phyloP scores from a whole-genome alignment of 352 stramenopile species.

The Phytophthora sojae region DNA sequence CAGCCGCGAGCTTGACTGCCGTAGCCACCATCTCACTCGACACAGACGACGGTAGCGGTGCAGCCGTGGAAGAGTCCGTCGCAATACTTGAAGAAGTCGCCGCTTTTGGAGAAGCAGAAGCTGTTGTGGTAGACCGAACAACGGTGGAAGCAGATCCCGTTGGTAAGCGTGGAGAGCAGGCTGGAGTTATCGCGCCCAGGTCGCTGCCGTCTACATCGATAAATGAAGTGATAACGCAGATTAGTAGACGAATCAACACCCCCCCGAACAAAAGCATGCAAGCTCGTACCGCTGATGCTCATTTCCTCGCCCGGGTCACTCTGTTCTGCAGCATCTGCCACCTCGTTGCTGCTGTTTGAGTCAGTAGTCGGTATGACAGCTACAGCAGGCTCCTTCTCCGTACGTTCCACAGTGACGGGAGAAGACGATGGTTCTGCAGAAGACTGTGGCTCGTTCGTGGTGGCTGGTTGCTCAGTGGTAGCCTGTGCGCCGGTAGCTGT shows the following conservation, averaged over 20 bases:
- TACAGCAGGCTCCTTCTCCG: conserved; percentile 6
- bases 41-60: not conserved
- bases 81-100: conserved; percentile 1
- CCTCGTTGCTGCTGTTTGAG: conserved; percentile 14
- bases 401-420: conserved; percentile 16
- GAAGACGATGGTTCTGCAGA: conserved; percentile 24
- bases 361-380: conserved; percentile 10
- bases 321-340: conserved; percentile 15
- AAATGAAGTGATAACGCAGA: not conserved
- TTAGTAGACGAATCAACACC: conserved; percentile 1
- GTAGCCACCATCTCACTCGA: not conserved
- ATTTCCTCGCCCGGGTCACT: conserved; percentile 43
- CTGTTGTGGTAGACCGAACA: not conserved
- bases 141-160: conserved; percentile 1
- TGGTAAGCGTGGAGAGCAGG: conserved; percentile 1
- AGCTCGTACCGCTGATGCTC: conserved; percentile 41
- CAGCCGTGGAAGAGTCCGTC: not conserved
- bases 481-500: not conserved
- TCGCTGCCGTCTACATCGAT: conserved; percentile 30
- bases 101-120: not conserved
- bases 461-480: not conserved
- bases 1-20: not conserved
- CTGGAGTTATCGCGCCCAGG: conserved; percentile 3
- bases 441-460: conserved; percentile 11
- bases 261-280: not conserved